A percentile compares a stretch with the other conserved stretches of the same genome.
Conservation (phyloP, 495 filamentous ascomycete species). For the Symbiotaphrina buchneri region DNA sequence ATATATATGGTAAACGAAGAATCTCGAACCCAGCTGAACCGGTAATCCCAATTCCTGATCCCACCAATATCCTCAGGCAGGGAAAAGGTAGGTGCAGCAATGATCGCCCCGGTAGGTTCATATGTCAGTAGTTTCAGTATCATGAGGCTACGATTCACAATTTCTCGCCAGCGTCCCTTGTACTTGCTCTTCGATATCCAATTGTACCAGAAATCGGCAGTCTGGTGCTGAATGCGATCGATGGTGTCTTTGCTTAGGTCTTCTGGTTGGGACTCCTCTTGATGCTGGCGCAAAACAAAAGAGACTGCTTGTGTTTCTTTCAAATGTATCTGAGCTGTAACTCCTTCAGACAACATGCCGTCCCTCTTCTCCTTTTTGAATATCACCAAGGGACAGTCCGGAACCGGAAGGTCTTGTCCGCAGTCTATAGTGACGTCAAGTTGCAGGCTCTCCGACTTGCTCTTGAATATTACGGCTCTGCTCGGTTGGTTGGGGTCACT, state of each 20-base stretch:
- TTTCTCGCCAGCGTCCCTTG: slow-evolving; percentile 46
- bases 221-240: slow-evolving; percentile 36
- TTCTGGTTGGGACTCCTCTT: slow-evolving; percentile 9
- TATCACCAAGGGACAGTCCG: slow-evolving; percentile 20
- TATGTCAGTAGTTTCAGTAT: slow-evolving; percentile 53
- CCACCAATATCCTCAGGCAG: slow-evolving; percentile 53
- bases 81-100: slow-evolving; percentile 37
- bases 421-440: slow-evolving; percentile 39
- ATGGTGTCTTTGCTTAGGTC: slow-evolving; percentile 16
- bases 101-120: slow-evolving; percentile 31
- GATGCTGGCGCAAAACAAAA: slow-evolving; percentile 38
- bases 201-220: slow-evolving; percentile 42
- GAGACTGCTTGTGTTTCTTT: slow-evolving; percentile 42
- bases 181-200: slow-evolving; percentile 48
- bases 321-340: slow-evolving; percentile 30
- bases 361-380: slow-evolving; percentile 25
- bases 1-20: slow-evolving; percentile 57
- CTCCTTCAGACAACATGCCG: slow-evolving; percentile 31
- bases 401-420: slow-evolving; percentile 15
- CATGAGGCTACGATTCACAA: slow-evolving; percentile 41
- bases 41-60: slow-evolving; percentile 55
- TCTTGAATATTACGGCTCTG: slow-evolving; percentile 38
- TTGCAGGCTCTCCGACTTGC: slow-evolving; percentile 30
- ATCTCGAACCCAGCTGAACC: slow-evolving; percentile 54
- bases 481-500: slow-evolving; percentile 15